These are phyloP conservation scores for Staphylotrichum longicolle DNA, from an alignment of 495 filamentous ascomycete genomes.

Conservation along the genomic window DNA sequence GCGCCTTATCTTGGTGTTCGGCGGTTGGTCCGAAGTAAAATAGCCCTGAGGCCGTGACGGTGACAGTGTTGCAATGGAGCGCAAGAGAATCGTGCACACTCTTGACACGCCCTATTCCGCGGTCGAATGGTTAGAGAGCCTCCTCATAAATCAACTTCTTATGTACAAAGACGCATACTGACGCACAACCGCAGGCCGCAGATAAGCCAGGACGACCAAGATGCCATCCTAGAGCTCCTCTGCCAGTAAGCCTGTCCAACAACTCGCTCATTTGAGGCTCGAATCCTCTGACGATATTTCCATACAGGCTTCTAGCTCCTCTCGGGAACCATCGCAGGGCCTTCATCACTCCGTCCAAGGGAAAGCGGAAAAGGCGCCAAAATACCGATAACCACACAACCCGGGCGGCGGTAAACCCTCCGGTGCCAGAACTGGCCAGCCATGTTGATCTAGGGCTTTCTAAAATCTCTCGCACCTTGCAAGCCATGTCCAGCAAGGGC, in stretches of 20 bases:
- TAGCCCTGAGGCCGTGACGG: too few relatives aligned
- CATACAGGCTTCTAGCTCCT: conserved; percentile 53
- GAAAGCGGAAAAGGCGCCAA: conserved; percentile 48
- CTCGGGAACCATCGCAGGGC: conserved; percentile 53
- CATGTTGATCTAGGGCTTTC: conserved; percentile 60
- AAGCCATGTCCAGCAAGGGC: conserved; percentile 36
- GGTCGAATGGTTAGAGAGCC: conserved; percentile 28
- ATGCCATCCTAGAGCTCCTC: conserved; percentile 54
- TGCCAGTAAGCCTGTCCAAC: conserved; percentile 47
- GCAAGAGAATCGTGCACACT: conserved; percentile 33
- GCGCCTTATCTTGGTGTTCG: too few relatives aligned
- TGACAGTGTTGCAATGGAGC: conserved; percentile 24
- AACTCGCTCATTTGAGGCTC: not conserved
- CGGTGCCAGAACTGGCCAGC: conserved; percentile 48
- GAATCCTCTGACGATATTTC: not conserved
- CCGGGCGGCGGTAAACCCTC: conserved; percentile 21
- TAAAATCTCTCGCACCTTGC: conserved; percentile 54
- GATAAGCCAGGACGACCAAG: conserved; percentile 48
- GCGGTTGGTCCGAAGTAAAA: too few relatives aligned
- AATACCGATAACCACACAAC: conserved; percentile 8
- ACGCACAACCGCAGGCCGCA: conserved; percentile 43
- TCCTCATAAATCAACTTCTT: not conserved
- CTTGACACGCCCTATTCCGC: conserved; percentile 37
- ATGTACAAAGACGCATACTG: not conserved
- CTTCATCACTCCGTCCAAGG: conserved; percentile 51